Evolutionary conservation across 2,329 filamentous ascomycete genomes (phyloP).

Genomic region (Aureobasidium melanogenum): DNA sequence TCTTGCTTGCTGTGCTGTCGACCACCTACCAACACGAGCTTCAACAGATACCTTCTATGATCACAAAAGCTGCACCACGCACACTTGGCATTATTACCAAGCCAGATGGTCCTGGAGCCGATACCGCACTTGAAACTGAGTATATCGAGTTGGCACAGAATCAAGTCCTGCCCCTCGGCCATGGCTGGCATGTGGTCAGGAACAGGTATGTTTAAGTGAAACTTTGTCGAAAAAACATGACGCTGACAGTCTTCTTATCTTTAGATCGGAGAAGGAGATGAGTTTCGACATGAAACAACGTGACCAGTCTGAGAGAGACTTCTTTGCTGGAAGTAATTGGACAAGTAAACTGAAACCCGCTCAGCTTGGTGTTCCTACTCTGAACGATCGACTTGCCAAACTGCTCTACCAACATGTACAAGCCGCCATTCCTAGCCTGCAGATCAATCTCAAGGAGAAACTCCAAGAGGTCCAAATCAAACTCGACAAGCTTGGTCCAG

Average conservation of each 20-base stretch:
- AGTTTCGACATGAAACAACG: background rate
- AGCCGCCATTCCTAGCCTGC: background rate
- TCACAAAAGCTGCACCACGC: slow-evolving; percentile 27
- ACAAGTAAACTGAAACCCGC: background rate
- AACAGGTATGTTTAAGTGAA: background rate
- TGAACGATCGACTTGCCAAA: background rate
- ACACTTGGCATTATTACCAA: slow-evolving; percentile 53
- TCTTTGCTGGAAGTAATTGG: background rate
- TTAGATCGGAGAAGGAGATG: background rate
- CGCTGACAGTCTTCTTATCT: background rate
- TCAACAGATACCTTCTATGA: slow-evolving; percentile 49
- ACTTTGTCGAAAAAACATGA: no score
- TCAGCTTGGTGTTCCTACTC: background rate
- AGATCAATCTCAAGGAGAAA: background rate
- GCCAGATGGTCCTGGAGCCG: slow-evolving; percentile 30
- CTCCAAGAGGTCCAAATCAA: background rate
- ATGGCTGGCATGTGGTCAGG: background rate
- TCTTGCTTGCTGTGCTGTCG: slow-evolving; percentile 35
- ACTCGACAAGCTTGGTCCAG: background rate
- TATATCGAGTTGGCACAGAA: background rate
- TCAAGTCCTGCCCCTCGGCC: background rate
- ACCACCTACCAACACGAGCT: slow-evolving; percentile 43
- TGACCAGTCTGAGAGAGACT: background rate
- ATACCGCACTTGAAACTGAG: background rate
- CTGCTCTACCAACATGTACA: background rate